These are phyloP conservation scores for Apiospora rasikravindrae DNA, from an alignment of 2,329 filamentous ascomycete genomes.

Conservation along the genomic window DNA sequence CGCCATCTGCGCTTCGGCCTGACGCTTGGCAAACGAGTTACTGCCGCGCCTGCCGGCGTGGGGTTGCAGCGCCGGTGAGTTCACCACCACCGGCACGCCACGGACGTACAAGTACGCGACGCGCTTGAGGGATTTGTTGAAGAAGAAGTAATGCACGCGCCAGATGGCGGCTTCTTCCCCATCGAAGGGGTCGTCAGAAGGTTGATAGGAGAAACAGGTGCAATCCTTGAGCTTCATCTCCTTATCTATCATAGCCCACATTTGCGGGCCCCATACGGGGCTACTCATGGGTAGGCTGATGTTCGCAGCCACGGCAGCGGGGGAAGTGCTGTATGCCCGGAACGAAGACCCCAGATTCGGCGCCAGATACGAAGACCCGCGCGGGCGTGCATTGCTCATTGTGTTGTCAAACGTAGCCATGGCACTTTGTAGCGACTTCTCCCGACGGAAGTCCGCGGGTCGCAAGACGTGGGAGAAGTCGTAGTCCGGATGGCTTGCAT, in stretches of 20 bases:
- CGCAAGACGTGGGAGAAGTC: slow-evolving; percentile 94
- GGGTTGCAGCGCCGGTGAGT: slow-evolving; percentile 40
- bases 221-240: slow-evolving; percentile 94
- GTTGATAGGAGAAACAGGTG: slow-evolving; percentile 86
- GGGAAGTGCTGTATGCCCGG: slow-evolving; percentile 42
- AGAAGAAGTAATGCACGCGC: slow-evolving; percentile 97
- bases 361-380: slow-evolving; percentile 44
- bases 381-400: slow-evolving; percentile 82
- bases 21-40: slow-evolving; percentile 36
- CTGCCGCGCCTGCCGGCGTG: slow-evolving; percentile 34
- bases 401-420: slow-evolving; percentile 90
- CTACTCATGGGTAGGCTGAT: slow-evolving; percentile 50
- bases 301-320: slow-evolving; percentile 44
- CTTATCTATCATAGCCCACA: slow-evolving; percentile 92
- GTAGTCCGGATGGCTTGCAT: slow-evolving; percentile 94
- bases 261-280: slow-evolving; percentile 82
- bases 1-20: slow-evolving; percentile 34
- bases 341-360: slow-evolving; percentile 48
- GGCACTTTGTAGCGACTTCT: slow-evolving; percentile 78
- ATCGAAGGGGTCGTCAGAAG: slow-evolving; percentile 87
- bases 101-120: slow-evolving; percentile 94
- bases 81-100: slow-evolving; percentile 75
- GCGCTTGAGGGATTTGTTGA: slow-evolving; percentile 89
- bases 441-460: slow-evolving; percentile 86
- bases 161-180: slow-evolving; percentile 93